Percentiles rank a stretch among this genome's conserved stretches.
Evolutionary conservation across 2,329 filamentous ascomycete species (phyloP).

Genomic region (Hypoxylon sp.): DNA sequence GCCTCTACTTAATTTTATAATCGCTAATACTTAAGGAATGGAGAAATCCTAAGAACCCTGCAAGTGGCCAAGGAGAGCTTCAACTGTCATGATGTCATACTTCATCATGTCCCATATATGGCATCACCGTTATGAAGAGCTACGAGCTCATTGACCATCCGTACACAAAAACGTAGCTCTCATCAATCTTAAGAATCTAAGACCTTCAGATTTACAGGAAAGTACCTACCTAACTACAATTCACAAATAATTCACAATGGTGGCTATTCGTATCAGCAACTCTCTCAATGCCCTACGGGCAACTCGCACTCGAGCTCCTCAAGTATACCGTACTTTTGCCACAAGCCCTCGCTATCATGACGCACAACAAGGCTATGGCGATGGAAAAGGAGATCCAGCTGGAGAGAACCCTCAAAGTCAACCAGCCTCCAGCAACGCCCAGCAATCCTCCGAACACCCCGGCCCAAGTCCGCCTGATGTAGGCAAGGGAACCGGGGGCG

Average conservation of each 20-base stretch:
- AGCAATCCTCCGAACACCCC: slow-evolving; percentile 53
- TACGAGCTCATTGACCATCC: slow-evolving; percentile 7
- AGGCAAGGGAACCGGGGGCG: slow-evolving; percentile 50
- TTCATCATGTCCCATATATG: slow-evolving; percentile 36
- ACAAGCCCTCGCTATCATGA: slow-evolving; percentile 33
- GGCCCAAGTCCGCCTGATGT: slow-evolving; percentile 52
- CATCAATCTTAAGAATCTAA: slow-evolving; percentile 3
- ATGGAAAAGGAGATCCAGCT: slow-evolving; percentile 50
- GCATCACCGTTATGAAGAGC: slow-evolving; percentile 25
- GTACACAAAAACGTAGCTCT: slow-evolving; percentile 13
- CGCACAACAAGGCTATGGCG: slow-evolving; percentile 51
- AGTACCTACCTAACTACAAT: slow-evolving; percentile 1
- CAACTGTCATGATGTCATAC: slow-evolving; percentile 42
- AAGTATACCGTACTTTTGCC: slow-evolving; percentile 37
- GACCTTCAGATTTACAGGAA: not conserved
- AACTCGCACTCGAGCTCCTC: slow-evolving; percentile 35
- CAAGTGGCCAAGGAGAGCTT: slow-evolving; percentile 13
- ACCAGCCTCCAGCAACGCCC: slow-evolving; percentile 43
- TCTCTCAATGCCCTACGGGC: slow-evolving; percentile 37
- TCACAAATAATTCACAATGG: slow-evolving; percentile 37
- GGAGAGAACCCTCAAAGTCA: slow-evolving; percentile 51
- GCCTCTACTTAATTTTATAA: slow-evolving; percentile 11
- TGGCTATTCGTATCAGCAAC: slow-evolving; percentile 41
- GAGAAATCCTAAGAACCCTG: slow-evolving; percentile 14
- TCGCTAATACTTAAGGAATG: slow-evolving; percentile 4